phyloP scores from a whole-genome alignment of 1,284 basidiomycete species.

The Vanrija sp. region DNA sequence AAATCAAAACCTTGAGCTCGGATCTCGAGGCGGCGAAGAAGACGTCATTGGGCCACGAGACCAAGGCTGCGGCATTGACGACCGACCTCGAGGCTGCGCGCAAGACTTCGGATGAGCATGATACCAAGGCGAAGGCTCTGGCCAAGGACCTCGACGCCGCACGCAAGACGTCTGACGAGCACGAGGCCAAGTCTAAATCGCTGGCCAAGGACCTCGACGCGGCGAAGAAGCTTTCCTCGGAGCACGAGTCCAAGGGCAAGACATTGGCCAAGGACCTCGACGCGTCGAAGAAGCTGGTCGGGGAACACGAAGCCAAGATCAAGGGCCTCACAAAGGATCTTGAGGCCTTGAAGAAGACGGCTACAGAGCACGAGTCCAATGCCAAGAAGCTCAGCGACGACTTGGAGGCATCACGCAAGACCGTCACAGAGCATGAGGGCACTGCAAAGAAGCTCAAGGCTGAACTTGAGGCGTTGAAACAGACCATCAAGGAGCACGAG shows the following conservation, averaged over 20 bases:
- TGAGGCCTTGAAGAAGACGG: neutral
- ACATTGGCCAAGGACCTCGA: slow-evolving; percentile 5
- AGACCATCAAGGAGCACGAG: slow-evolving; percentile 1
- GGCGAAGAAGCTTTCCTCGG: neutral
- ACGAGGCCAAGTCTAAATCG: slow-evolving; percentile 1
- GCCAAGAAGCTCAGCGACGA: slow-evolving; percentile 1
- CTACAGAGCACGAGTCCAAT: neutral
- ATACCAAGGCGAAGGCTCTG: neutral
- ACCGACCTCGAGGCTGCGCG: slow-evolving; percentile 5
- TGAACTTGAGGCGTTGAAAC: neutral
- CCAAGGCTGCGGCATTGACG: neutral
- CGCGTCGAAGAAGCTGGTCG: neutral
- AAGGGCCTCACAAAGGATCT: neutral
- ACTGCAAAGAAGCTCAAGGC: neutral
- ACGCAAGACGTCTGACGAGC: slow-evolving; percentile 1
- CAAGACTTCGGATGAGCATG: slow-evolving; percentile 4
- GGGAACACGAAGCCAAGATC: neutral
- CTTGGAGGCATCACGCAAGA: slow-evolving; percentile 1
- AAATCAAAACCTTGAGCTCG: neutral
- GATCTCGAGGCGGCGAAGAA: neutral
- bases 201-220: neutral
- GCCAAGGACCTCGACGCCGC: neutral
- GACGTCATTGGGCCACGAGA: slow-evolving; percentile 1
- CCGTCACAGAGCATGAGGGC: neutral
- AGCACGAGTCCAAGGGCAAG: slow-evolving; percentile 1